phyloP scores from a whole-genome alignment of 108 stramenopile genomes.

The Discostella stelligeroides region DNA sequence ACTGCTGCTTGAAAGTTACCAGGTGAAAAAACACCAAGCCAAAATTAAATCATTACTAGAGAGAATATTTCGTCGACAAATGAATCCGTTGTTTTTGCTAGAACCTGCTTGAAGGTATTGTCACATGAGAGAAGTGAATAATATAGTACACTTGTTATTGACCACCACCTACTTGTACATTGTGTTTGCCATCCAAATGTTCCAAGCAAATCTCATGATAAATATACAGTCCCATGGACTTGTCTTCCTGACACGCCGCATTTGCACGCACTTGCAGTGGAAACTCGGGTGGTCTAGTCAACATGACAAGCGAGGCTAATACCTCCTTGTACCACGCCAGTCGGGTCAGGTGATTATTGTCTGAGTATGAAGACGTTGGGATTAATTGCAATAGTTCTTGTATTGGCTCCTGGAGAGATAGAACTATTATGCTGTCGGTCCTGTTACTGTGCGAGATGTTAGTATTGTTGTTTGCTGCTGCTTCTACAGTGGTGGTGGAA shows the following conservation, averaged over 20 bases:
- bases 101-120: no score
- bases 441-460: neutral
- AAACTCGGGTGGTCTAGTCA: constrained; percentile 20
- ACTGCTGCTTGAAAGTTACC: no score
- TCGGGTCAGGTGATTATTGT: constrained; percentile 32
- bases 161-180: no score
- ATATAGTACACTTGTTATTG: no score
- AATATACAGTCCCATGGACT: constrained; percentile 18
- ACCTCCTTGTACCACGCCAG: constrained; percentile 32
- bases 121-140: no score
- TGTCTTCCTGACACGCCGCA: neutral
- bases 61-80: no score
- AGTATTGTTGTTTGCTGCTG: no score
- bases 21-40: no score
- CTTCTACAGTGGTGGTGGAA: no score
- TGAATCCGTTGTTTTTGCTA: no score
- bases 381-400: neutral
- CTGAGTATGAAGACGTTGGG: constrained; percentile 23
- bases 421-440: neutral
- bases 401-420: neutral
- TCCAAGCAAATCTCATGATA: constrained; percentile 8
- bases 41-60: no score
- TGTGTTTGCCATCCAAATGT: constrained; percentile 29
- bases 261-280: constrained; percentile 13
- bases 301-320: constrained; percentile 8